Evolutionary conservation across 2,329 filamentous ascomycete species (phyloP), one percentile per base, ranked within the genome.

Genomic region (Xylariaceae sp.): DNA sequence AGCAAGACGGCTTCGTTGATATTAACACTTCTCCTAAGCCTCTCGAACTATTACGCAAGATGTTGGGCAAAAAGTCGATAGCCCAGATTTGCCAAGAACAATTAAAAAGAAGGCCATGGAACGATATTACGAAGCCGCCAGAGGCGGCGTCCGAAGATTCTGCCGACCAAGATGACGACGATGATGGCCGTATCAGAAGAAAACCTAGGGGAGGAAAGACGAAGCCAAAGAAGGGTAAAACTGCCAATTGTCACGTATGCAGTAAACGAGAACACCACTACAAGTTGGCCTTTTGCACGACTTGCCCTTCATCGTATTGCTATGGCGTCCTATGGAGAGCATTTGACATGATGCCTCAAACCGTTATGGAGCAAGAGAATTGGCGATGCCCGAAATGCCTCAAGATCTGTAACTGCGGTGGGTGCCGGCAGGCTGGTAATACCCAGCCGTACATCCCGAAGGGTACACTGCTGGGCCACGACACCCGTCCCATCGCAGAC

Each of bases 1-100:
- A 83, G 47, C 84, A 89, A 58, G 84, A 89, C 60, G 84, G 85
- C 39, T 86, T 80, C 48, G 76, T 86, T 18, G 83, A 86, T 54
- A 77, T 82, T 2, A 75, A 85, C 10, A 76, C 74, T 55, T 91
- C 86, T 0, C 89, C 88, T 1, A 77, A 85, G 37, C 81, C 88
- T 0, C 77, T 96, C 2, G 78, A 86, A 55, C 77, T 89, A 49
- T 89, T 88, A 47, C 79, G 85, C 32, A 80, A 81, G 60, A 80
- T 79, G 44, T 72, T 83, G 6, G 81, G 80, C 15, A 91, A 86
- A 68, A 95, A 91, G 67, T 87, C 91, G 0, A 76, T 95, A 7
- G 92, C 92, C 5, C 87, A 96, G 63, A 85, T 97, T n/a, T 97
- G 92, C 68, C 92, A 96, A 68, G 88, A 95, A 61, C 89, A 96